A percentile compares a stretch with the other conserved stretches of the same genome.
Conservation (phyloP, 129 eudicot species). For the Smallanthus sonchifolius region DNA sequence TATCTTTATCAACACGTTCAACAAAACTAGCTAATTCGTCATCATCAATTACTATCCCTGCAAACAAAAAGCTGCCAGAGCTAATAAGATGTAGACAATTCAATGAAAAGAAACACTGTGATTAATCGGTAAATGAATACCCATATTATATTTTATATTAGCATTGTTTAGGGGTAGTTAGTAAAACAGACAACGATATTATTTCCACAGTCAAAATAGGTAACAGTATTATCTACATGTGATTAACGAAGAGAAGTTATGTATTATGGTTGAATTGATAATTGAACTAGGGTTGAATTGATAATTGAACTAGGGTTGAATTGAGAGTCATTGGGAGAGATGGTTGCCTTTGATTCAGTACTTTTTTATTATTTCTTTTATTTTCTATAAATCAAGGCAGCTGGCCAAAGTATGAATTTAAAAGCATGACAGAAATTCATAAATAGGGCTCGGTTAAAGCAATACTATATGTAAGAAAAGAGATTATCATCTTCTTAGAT, state of each 20-base stretch:
- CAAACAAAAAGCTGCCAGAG: conserved; percentile 64
- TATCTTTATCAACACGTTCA: conserved; percentile 93
- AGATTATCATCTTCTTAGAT: background rate
- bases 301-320: background rate
- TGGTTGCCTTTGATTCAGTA: background rate
- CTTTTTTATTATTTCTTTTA: background rate
- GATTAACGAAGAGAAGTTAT: background rate
- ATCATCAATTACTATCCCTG: conserved; percentile 92
- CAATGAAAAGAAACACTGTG: conserved; percentile 5
- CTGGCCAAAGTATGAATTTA: background rate
- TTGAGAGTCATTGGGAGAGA: background rate
- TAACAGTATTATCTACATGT: background rate
- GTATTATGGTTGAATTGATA: background rate
- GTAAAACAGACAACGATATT: background rate
- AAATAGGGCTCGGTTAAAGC: background rate
- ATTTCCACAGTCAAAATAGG: background rate
- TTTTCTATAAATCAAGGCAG: background rate
- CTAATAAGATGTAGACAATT: conserved; percentile 77
- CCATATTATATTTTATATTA: background rate
- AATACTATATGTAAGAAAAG: background rate
- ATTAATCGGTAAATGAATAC: background rate
- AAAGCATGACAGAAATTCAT: background rate
- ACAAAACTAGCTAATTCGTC: conserved; percentile 90
- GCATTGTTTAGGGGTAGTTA: background rate
- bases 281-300: background rate